Evolutionary conservation across 148 eudicot genomes (phyloP).

Genomic region (Chenopodium quinoa): DNA sequence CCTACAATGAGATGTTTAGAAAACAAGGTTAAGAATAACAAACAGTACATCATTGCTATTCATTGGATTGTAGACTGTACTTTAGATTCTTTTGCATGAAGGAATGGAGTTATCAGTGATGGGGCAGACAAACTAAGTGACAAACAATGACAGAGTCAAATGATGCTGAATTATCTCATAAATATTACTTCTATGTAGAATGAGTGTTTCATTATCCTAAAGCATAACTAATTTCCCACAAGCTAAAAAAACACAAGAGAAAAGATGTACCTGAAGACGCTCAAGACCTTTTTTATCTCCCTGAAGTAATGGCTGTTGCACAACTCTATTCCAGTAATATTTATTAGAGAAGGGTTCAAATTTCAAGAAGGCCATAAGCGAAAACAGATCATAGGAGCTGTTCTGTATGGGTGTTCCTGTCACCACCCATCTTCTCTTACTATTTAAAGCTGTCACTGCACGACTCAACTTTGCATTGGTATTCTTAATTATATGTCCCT

Average conservation of each 20-base stretch:
- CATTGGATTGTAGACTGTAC: background rate
- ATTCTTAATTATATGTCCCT: conserved; percentile 90
- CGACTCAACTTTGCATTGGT: conserved; percentile 55
- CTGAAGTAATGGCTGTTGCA: conserved; percentile 69
- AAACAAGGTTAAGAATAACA: background rate
- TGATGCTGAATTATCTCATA: background rate
- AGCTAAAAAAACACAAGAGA: background rate
- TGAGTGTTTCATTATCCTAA: background rate
- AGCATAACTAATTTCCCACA: background rate
- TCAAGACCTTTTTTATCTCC: conserved; percentile 63
- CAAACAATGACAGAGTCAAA: background rate
- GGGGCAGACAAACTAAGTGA: background rate
- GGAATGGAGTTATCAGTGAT: background rate
- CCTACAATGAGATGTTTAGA: conserved; percentile 37
- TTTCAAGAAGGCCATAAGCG: conserved; percentile 79
- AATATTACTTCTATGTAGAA: background rate
- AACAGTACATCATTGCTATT: background rate
- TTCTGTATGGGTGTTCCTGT: conserved; percentile 96
- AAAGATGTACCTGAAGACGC: conserved; percentile 67
- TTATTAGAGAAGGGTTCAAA: conserved; percentile 82
- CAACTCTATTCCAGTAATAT: conserved; percentile 73
- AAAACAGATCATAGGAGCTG: conserved; percentile 72
- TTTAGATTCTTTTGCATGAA: background rate
- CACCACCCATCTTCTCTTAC: conserved; percentile 81
- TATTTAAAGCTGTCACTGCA: conserved; percentile 64